Conservation (phyloP, 768 basidiomycete species). For the Postia placenta region DNA sequence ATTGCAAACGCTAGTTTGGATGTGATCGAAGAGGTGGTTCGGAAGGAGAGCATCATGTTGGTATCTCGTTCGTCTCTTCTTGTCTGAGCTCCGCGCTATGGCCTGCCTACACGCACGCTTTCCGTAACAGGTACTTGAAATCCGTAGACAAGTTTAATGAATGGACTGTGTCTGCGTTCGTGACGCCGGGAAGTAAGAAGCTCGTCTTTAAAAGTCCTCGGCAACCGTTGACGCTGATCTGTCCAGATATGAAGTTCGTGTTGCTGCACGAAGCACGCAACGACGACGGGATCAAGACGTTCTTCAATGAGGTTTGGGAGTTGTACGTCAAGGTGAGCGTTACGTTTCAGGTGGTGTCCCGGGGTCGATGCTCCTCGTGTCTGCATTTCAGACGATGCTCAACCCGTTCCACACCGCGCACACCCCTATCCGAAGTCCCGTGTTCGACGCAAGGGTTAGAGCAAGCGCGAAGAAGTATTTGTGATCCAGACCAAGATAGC, state of each 20-base stretch:
- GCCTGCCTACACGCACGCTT: background rate
- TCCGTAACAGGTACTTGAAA: slow-evolving; percentile 78
- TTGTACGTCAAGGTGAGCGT: slow-evolving; percentile 83
- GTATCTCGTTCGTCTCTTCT: slow-evolving; percentile 22
- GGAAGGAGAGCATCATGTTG: slow-evolving; percentile 74
- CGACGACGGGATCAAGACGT: slow-evolving; percentile 91
- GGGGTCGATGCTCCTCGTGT: slow-evolving; percentile 13
- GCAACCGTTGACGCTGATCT: slow-evolving; percentile 15
- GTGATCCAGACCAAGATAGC: slow-evolving; percentile 17
- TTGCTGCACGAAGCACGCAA: slow-evolving; percentile 93
- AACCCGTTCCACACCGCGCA: slow-evolving; percentile 98
- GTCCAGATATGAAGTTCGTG: slow-evolving; percentile 88
- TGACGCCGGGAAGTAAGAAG: slow-evolving; percentile 89
- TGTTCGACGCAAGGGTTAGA: slow-evolving; percentile 81
- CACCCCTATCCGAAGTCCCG: slow-evolving; percentile 66
- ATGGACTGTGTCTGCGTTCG: slow-evolving; percentile 95
- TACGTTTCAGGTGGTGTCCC: slow-evolving; percentile 5
- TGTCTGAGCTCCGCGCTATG: background rate
- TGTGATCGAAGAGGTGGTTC: slow-evolving; percentile 88
- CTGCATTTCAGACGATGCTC: slow-evolving; percentile 58
- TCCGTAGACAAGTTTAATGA: slow-evolving; percentile 97
- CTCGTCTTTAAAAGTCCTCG: slow-evolving; percentile 4
- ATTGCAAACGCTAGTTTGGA: slow-evolving; percentile 96
- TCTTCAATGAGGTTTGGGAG: slow-evolving; percentile 97
- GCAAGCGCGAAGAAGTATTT: slow-evolving; percentile 85